Base-by-base conservation (phyloP, 208 protist genomes). In the Angomonas ambiguus region DNA sequence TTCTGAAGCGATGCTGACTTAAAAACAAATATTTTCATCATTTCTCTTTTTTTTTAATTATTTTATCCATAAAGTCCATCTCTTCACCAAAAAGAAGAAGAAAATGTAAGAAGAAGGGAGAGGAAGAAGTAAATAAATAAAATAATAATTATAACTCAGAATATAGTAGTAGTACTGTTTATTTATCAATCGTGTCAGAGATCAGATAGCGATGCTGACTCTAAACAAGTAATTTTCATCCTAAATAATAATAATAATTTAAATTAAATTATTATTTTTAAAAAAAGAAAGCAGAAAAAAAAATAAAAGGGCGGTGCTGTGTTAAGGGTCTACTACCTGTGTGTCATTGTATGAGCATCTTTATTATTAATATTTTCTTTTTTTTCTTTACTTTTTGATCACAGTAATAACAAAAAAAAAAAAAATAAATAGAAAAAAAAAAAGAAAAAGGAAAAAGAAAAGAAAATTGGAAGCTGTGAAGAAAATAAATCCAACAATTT, bases 371-470 rank as follows among this genome's bases (percentile, higher is more conserved):
- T n/a, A n/a, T n/a, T n/a, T n/a, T 53, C 31, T 59, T 59, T 53
- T n/a, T n/a, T n/a, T n/a, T n/a, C n/a, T n/a, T n/a, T n/a, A 49
- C n/a, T n/a, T n/a, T n/a, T n/a, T n/a, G n/a, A n/a, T 45, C 38
- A 45, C 16, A 45, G 16, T 45, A 67, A 31, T 0, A 59, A 58
- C 32, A 67, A 11, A 33, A 62, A 62, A 65, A 74, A 38, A 69
- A 11, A n/a, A 38, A 27, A 18, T 65, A 16, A 18, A 64, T 33
- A 65, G 62, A 1, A 65, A 65, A 22, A 35, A 61, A 51, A 67
- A 51, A 33, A 68, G 32, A 18, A 31, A 67, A 65, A 55, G 24
- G 28, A 4, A 32, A 61, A 58, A 58, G 3, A 30, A 55, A 57
- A 68, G 22, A 35, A 58, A 58, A 61, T 42, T 27, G 22, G 28